phyloP scores from a whole-genome alignment of 2,329 filamentous ascomycete species.

The Hypoxylon sp. region DNA sequence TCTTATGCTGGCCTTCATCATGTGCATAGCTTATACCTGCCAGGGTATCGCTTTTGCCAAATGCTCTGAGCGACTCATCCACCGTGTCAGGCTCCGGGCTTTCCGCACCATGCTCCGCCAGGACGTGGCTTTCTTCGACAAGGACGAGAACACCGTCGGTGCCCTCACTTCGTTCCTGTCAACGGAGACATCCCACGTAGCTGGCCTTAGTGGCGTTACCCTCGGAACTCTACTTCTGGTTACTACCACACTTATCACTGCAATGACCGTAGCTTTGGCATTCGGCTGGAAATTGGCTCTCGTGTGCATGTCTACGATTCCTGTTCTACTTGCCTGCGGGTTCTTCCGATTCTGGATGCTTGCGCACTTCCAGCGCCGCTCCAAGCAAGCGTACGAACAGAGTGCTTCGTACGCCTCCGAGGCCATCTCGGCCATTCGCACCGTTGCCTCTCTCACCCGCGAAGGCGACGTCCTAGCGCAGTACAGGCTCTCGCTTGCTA shows the following conservation, averaged over 20 bases:
- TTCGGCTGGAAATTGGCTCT: slow-evolving; percentile 91
- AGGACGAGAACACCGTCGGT: slow-evolving; percentile 88
- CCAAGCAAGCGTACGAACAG: slow-evolving; percentile 82
- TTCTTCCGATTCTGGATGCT: slow-evolving; percentile 90
- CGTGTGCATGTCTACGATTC: slow-evolving; percentile 83
- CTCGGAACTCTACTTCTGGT: slow-evolving; percentile 89
- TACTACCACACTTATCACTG: slow-evolving; percentile 80
- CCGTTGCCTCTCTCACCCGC: slow-evolving; percentile 89
- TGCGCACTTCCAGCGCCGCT: slow-evolving; percentile 80
- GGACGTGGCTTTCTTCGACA: slow-evolving; percentile 92
- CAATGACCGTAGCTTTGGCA: slow-evolving; percentile 76
- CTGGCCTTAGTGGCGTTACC: slow-evolving; percentile 87
- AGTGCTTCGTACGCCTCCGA: slow-evolving; percentile 93
- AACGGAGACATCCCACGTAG: slow-evolving; percentile 88
- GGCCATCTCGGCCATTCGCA: slow-evolving; percentile 92
- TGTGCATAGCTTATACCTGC: slow-evolving; percentile 74
- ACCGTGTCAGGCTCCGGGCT: slow-evolving; percentile 82
- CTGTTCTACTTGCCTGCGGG: slow-evolving; percentile 82
- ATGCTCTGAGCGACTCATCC: slow-evolving; percentile 87
- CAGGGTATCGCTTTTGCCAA: slow-evolving; percentile 84
- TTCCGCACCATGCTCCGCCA: slow-evolving; percentile 92
- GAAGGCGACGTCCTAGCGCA: slow-evolving; percentile 82
- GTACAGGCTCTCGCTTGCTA: slow-evolving; percentile 76
- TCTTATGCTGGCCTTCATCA: slow-evolving; percentile 81
- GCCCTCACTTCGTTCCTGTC: slow-evolving; percentile 89